A percentile compares a stretch with the other conserved stretches of the same genome.
Evolutionary conservation across 129 eudicot species (phyloP).

Genomic region (Solidago caesia): DNA sequence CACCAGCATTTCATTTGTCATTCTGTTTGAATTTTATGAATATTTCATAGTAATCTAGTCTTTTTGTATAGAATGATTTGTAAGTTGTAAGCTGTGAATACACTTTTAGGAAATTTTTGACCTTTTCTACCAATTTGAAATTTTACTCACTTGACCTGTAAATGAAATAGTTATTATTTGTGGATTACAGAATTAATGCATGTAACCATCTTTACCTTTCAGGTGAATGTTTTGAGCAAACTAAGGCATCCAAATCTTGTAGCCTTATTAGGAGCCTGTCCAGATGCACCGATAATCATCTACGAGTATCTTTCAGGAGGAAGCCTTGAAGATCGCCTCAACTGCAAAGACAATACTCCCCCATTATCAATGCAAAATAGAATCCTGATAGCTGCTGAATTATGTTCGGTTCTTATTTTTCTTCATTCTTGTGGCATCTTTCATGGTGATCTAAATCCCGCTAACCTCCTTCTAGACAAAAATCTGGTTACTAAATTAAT

Average conservation of each 20-base stretch:
- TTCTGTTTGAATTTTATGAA: too few relatives aligned
- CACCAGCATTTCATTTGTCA: background rate
- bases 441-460: slow-evolving; percentile 76
- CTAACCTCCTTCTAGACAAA: slow-evolving; percentile 62
- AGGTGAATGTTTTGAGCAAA: slow-evolving; percentile 81
- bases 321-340: slow-evolving; percentile 83
- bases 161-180: background rate
- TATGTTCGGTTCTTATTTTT: slow-evolving; percentile 76
- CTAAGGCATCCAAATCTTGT: slow-evolving; percentile 79
- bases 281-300: slow-evolving; percentile 54
- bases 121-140: background rate
- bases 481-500: slow-evolving; percentile 58
- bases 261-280: slow-evolving; percentile 72
- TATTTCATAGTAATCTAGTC: background rate
- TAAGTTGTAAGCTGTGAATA: background rate
- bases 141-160: background rate
- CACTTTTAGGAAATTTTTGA: background rate
- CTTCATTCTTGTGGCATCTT: slow-evolving; percentile 65
- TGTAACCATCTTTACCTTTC: background rate
- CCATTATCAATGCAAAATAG: slow-evolving; percentile 82
- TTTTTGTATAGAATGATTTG: background rate
- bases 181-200: background rate
- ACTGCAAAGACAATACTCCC: slow-evolving; percentile 65
- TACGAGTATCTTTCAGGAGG: slow-evolving; percentile 75
- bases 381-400: slow-evolving; percentile 70